phyloP scores from a whole-genome alignment of 495 filamentous ascomycete species.

The Aspergillus olivimuriae region DNA sequence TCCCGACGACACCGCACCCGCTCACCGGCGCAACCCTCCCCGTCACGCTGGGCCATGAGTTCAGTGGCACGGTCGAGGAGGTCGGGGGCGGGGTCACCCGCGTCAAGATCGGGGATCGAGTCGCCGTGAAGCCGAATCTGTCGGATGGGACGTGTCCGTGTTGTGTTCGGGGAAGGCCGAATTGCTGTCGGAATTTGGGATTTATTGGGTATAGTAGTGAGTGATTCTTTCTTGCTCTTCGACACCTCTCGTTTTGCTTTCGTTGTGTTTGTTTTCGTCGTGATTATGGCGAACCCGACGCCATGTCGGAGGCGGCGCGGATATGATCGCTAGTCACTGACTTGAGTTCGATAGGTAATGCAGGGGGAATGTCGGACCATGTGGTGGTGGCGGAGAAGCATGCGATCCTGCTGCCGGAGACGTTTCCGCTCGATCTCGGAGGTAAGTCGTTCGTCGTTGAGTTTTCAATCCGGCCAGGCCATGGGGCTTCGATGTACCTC shows the following conservation, averaged over 20 bases:
- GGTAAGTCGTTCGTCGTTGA: conserved; percentile 8
- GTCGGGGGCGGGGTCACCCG: conserved; percentile 46
- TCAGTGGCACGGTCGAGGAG: conserved; percentile 53
- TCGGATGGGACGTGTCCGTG: conserved; percentile 50
- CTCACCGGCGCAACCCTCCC: conserved; percentile 52
- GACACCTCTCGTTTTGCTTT: too few relatives aligned
- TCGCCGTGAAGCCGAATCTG: conserved; percentile 53
- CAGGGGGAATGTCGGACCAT: conserved; percentile 52
- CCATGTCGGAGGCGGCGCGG: too few relatives aligned
- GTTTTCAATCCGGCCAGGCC: neutral
- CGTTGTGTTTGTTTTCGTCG: too few relatives aligned
- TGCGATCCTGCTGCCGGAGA: conserved; percentile 17
- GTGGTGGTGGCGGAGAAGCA: conserved; percentile 36
- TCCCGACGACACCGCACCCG: conserved; percentile 51
- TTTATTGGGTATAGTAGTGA: conserved; percentile 54
- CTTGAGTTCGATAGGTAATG: conserved; percentile 14
- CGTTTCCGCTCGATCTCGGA: conserved; percentile 22
- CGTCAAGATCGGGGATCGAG: conserved; percentile 48
- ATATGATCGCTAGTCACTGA: neutral
- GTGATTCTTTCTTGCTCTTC: conserved; percentile 7
- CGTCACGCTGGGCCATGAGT: conserved; percentile 57
- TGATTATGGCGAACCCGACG: too few relatives aligned
- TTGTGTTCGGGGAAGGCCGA: conserved; percentile 44
- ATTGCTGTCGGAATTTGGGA: conserved; percentile 53
- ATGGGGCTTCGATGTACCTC: too few relatives aligned